Conservation (phyloP, 805 yeast genomes). For the Wickerhamiella cacticola region DNA sequence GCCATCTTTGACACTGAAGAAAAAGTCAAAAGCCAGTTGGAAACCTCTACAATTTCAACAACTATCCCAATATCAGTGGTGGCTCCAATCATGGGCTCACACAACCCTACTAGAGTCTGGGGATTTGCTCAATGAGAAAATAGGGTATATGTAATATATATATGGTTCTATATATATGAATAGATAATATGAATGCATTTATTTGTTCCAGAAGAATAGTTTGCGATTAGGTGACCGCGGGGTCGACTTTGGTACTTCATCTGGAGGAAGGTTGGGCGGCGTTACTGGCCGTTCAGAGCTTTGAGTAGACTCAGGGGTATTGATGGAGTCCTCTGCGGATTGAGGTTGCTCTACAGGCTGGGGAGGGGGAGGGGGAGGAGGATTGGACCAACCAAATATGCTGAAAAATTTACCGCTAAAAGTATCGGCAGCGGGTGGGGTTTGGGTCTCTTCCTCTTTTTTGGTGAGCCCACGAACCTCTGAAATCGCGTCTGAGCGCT, state of each 20-base stretch:
- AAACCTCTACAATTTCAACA: slow-evolving; percentile 2
- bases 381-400: slow-evolving; percentile 4
- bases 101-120: slow-evolving; percentile 18
- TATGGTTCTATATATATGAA: neutral
- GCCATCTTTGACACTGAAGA: neutral
- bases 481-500: slow-evolving; percentile 12
- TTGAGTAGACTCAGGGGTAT: neutral
- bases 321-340: neutral
- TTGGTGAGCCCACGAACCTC: slow-evolving; percentile 9
- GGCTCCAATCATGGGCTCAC: slow-evolving; percentile 19
- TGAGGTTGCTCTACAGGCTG: neutral
- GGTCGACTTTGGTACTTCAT: neutral
- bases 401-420: slow-evolving; percentile 3
- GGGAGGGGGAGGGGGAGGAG: neutral
- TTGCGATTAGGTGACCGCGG: slow-evolving; percentile 7
- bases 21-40: neutral
- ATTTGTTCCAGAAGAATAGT: slow-evolving; percentile 5
- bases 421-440: neutral
- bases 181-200: neutral
- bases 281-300: neutral
- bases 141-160: neutral
- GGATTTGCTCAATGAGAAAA: neutral
- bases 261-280: neutral
- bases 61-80: slow-evolving; percentile 20
- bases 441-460: neutral